Base-by-base conservation (phyloP, 495 filamentous ascomycete genomes). In the Talaromyces stipitatus region DNA sequence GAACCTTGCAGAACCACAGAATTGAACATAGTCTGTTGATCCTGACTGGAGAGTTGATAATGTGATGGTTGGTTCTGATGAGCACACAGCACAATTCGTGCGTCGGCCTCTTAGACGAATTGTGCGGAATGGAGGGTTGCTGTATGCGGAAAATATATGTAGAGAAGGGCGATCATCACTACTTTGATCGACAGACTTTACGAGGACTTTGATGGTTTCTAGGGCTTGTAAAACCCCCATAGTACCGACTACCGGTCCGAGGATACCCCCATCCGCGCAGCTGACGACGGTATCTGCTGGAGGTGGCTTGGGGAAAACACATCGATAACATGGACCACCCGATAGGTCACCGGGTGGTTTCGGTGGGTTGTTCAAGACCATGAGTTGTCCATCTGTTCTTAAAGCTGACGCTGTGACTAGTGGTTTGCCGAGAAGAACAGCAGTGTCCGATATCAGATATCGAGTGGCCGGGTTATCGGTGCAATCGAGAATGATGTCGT, bases 151-250 rank as follows among this genome's bases (percentile, higher is more conserved):
- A 70, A 95, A 91, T 0, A 95, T 73, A 33, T 87, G 82, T 33
- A 95, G 68, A 27, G 69, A 72, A 1, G 81, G 78, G 27, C 70
- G 59, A 24, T 60, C 63, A 6, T 56, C 27, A 4, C 50, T 20
- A 7, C 57, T 36, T 0, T 54, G 30, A 0, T 59, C 65, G 28
- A 28, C 50, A 14, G 63, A 69, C 0, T 71, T 64, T 0, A 79
- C 76, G 18, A 97, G 74, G 3, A 97, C 66, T 64, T 96, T 95
- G 64, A 98, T 86, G 6, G 91, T 84, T 69, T 97, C 91, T 29
- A 92, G 73, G 0, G 94, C 94, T 71, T 96, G 91, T 38, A 96
- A 70, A 2, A 96, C 85, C 4, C 94, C 94, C 92, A 98, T 96
- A 9, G 87, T 81, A 1, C 94, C 94, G 0, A 98, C 94, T 0